Conservation (phyloP, 2,329 filamentous ascomycete species). For the Colletotrichum lini region DNA sequence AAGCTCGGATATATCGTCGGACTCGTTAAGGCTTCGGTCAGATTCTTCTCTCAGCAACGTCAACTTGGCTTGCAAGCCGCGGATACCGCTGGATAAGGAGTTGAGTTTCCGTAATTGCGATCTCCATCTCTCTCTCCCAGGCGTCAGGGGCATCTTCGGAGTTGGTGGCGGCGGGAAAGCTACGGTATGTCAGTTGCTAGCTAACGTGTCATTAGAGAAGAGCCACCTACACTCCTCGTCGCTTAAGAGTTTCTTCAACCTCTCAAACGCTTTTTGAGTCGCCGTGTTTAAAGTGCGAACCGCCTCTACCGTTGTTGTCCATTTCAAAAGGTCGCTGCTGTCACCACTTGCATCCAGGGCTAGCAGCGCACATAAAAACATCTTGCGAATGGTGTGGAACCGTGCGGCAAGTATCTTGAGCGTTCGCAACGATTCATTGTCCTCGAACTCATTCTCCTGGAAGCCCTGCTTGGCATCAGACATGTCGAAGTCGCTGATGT, state of each 20-base stretch:
- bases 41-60: constrained; percentile 93
- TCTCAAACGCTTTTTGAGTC: constrained; percentile 74
- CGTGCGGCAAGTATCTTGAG: constrained; percentile 87
- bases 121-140: constrained; percentile 86
- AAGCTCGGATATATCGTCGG: constrained; percentile 80
- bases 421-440: constrained; percentile 82
- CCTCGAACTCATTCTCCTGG: constrained; percentile 78
- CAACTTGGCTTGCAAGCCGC: constrained; percentile 94
- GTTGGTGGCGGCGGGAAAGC: constrained; percentile 69
- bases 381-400: constrained; percentile 84
- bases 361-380: constrained; percentile 90
- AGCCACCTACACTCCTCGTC: constrained; percentile 82
- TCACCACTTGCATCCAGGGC: constrained; percentile 88
- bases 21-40: constrained; percentile 81
- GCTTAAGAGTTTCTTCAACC: constrained; percentile 77
- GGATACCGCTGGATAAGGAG: constrained; percentile 89
- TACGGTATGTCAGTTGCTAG: constrained; percentile 47
- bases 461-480: constrained; percentile 78
- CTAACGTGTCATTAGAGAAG: too few relatives aligned
- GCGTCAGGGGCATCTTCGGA: constrained; percentile 74
- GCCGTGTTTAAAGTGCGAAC: constrained; percentile 76
- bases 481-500: constrained; percentile 81
- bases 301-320: constrained; percentile 83
- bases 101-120: constrained; percentile 91
- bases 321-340: constrained; percentile 81